Percentiles rank a stretch among this genome's conserved stretches.
phyloP scores from a whole-genome alignment of 2,329 filamentous ascomycete species.

The Curvularia lunata region DNA sequence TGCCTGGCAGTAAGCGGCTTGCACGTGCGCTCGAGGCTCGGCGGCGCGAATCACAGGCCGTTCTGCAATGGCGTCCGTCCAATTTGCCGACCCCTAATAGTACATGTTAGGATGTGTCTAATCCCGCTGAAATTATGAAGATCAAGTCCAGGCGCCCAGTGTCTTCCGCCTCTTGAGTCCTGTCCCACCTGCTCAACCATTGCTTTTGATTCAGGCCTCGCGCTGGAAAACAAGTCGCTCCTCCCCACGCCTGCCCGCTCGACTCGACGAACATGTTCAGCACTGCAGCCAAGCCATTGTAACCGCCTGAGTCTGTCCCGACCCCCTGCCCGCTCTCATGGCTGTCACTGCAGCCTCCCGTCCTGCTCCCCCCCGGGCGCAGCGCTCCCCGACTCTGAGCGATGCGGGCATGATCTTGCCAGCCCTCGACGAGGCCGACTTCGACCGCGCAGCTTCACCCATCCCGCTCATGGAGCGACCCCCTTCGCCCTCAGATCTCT shows the following conservation, averaged over 20 bases:
- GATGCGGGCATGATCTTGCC: conserved; percentile 96
- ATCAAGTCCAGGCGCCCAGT: conserved; percentile 25
- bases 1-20: conserved; percentile 22
- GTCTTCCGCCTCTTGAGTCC: conserved; percentile 24
- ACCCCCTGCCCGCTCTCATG: conserved; percentile 26
- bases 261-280: conserved; percentile 25
- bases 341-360: conserved; percentile 30
- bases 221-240: not conserved
- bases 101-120: conserved; percentile 6
- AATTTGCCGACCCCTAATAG: not conserved
- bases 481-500: conserved; percentile 49
- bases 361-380: conserved; percentile 20
- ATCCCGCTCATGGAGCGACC: conserved; percentile 57
- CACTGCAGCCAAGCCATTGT: conserved; percentile 29
- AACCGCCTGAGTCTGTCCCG: conserved; percentile 22
- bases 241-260: not conserved
- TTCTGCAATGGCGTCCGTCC: not conserved
- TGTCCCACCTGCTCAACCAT: conserved; percentile 17
- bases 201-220: conserved; percentile 3
- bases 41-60: conserved; percentile 14
- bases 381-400: conserved; percentile 78
- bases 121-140: conserved; percentile 29
- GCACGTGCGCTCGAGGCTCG: not conserved
- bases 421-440: conserved; percentile 50
- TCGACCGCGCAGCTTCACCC: conserved; percentile 56